Conservation (phyloP, 2,329 filamentous ascomycete species). For the Hysterium pulicare region DNA sequence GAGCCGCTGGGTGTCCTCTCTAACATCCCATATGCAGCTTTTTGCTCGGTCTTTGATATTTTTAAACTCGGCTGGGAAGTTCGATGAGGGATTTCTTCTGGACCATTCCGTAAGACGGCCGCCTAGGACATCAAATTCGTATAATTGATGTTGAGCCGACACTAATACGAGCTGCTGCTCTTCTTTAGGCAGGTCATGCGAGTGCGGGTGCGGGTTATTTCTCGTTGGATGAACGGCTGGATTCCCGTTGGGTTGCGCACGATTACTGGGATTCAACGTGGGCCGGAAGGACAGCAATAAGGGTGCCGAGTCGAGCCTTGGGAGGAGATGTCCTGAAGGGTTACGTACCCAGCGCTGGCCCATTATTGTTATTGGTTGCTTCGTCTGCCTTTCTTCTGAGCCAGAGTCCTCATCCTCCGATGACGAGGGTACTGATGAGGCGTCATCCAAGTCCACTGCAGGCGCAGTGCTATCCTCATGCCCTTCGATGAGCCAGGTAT, state of each 20-base stretch:
- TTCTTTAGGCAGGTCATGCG: constrained; percentile 54
- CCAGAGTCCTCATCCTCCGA: constrained; percentile 33
- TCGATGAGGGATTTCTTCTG: constrained; percentile 71
- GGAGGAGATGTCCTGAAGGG: constrained; percentile 56
- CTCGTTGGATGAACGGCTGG: constrained; percentile 49
- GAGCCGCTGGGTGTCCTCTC: constrained; percentile 53
- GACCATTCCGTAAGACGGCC: constrained; percentile 84
- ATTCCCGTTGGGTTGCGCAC: constrained; percentile 41
- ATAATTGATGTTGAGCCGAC: constrained; percentile 64
- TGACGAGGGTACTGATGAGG: constrained; percentile 21
- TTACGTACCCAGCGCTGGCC: constrained; percentile 73
- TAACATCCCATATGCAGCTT: constrained; percentile 77
- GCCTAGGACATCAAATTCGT: constrained; percentile 74
- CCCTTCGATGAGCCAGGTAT: constrained; percentile 75
- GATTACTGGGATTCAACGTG: constrained; percentile 12
- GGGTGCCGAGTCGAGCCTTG: constrained; percentile 44
- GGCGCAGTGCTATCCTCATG: constrained; percentile 49
- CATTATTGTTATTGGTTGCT: constrained; percentile 47
- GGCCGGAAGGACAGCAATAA: constrained; percentile 49
- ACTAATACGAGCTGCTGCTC: constrained; percentile 59
- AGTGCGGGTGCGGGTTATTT: constrained; percentile 51
- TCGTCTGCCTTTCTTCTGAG: constrained; percentile 50
- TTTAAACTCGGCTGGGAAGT: constrained; percentile 70
- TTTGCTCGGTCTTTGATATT: constrained; percentile 76
- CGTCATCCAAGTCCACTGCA: constrained; percentile 37